Percentiles rank a stretch among this genome's conserved stretches.
Conservation (phyloP, 208 protist genomes). For the Leishmania aethiopica region DNA sequence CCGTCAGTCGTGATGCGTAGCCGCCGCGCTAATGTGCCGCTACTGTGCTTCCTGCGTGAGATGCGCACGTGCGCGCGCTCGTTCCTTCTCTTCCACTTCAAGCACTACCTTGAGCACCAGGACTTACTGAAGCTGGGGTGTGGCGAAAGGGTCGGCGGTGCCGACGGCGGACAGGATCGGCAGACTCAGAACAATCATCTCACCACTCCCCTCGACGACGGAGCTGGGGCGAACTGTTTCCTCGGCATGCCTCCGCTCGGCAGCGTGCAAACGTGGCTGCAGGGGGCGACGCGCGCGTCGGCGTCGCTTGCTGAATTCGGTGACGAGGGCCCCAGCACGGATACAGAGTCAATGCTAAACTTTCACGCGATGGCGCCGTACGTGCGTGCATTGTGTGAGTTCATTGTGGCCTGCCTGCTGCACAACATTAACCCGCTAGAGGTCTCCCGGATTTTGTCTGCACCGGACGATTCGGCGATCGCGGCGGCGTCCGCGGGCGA, state of each 20-base stretch:
- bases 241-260: conserved; percentile 14
- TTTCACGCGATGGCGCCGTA: conserved; percentile 20
- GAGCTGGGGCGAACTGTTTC: background rate
- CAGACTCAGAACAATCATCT: background rate
- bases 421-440: conserved; percentile 44
- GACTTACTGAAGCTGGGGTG: background rate
- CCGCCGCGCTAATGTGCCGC: conserved; percentile 66
- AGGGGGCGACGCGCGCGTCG: conserved; percentile 5
- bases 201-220: background rate
- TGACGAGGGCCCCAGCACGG: background rate
- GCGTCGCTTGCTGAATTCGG: background rate
- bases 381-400: conserved; percentile 28
- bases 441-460: conserved; percentile 19
- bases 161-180: background rate
- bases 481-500: background rate
- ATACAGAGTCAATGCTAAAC: conserved; percentile 32
- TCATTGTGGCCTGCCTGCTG: conserved; percentile 46
- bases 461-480: background rate
- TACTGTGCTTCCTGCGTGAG: conserved; percentile 78
- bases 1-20: conserved; percentile 29
- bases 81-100: conserved; percentile 34
- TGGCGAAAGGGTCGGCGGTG: conserved; percentile 1
- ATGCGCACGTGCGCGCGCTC: conserved; percentile 38
- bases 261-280: conserved; percentile 27
- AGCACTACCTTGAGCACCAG: conserved; percentile 23